These are phyloP conservation scores for Toxicodendron radicans DNA, from an alignment of 345 rosid species.

Conservation along the genomic window DNA sequence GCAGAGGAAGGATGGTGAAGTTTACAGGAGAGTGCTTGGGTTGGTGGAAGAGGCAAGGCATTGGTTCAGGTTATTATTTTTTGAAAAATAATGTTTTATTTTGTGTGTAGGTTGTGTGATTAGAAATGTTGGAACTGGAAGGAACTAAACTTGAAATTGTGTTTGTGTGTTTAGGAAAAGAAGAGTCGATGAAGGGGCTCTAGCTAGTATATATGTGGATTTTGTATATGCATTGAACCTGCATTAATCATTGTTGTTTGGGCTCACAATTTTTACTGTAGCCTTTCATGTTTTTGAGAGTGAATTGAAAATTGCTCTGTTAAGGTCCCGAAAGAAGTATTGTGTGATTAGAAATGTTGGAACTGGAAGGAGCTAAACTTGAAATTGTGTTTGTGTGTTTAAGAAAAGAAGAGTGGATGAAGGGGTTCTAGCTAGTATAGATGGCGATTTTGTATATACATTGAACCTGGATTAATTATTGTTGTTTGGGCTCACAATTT, in stretches of 20 bases:
- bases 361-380: not conserved
- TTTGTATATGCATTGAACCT: not conserved
- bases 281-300: not conserved
- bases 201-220: not conserved
- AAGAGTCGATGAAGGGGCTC: not conserved
- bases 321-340: too few relatives aligned
- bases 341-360: not conserved
- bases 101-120: not conserved
- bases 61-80: constrained; percentile 62
- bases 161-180: not conserved
- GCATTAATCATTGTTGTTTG: not conserved
- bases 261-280: not conserved
- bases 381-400: not conserved
- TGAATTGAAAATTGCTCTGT: not conserved
- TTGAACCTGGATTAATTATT: not conserved
- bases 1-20: constrained; percentile 37
- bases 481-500: not conserved
- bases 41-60: constrained; percentile 61
- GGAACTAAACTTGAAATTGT: not conserved
- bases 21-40: constrained; percentile 39
- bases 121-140: not conserved
- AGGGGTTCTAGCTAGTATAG: not conserved
- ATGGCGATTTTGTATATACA: not conserved
- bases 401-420: not conserved
- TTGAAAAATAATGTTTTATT: not conserved